Conservation (phyloP, 2,329 filamentous ascomycete genomes). For the Fusarium nanum region DNA sequence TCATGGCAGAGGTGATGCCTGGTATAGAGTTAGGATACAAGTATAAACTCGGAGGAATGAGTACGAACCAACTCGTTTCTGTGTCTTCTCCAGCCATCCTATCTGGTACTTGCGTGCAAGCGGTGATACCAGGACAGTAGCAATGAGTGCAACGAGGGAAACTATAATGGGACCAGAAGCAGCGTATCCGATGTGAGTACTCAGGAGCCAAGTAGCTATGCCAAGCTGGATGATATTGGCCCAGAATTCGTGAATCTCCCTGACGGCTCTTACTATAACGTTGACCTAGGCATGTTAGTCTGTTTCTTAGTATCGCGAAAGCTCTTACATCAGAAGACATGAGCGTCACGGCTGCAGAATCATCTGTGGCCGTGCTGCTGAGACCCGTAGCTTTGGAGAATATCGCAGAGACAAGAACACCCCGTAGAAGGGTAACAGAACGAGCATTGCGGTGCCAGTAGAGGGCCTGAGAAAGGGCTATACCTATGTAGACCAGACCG, state of each 20-base stretch:
- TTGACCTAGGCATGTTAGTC: constrained; percentile 48
- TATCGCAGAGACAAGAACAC: constrained; percentile 49
- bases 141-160: constrained; percentile 44
- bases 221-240: constrained; percentile 52
- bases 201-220: constrained; percentile 51
- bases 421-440: constrained; percentile 49
- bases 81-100: constrained; percentile 42
- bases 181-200: constrained; percentile 51
- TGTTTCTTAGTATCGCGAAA: neutral
- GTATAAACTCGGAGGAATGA: rapidly evolving
- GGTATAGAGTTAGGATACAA: neutral
- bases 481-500: constrained; percentile 49
- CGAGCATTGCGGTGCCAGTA: constrained; percentile 51
- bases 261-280: constrained; percentile 52
- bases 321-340: constrained; percentile 55
- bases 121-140: constrained; percentile 46
- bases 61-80: constrained; percentile 46
- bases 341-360: constrained; percentile 53
- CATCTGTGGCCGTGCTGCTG: constrained; percentile 45
- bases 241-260: constrained; percentile 54
- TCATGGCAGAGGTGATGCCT: constrained; percentile 50
- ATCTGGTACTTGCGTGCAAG: constrained; percentile 48
- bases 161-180: constrained; percentile 51
- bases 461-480: constrained; percentile 49
- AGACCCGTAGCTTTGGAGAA: constrained; percentile 51